These are phyloP conservation scores for Pyropia haitanensis DNA, from an alignment of 23 red algal genomes.

Conservation along the genomic window DNA sequence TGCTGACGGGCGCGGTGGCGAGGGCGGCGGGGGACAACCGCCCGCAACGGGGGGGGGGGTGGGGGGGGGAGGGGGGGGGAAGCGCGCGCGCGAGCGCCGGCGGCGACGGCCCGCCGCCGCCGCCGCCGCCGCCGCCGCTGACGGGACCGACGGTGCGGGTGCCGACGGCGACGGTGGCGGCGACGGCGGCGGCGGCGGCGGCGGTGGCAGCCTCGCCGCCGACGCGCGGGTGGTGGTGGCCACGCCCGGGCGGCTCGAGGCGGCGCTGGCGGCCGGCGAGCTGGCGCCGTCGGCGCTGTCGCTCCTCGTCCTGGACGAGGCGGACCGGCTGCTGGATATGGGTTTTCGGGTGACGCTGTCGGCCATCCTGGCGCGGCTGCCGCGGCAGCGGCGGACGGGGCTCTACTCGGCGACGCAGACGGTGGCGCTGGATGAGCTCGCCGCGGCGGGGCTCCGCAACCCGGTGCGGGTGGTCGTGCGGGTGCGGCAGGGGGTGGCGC, in stretches of 20 bases:
- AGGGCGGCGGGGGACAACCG: neutral
- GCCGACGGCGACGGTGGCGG: neutral
- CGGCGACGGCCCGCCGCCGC: neutral
- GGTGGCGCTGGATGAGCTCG: conserved; percentile 41
- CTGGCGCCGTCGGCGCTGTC: conserved; percentile 29
- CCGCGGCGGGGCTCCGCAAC: conserved; percentile 62
- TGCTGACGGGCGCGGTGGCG: conserved; percentile 26
- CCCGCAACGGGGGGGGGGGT: too few species aligned
- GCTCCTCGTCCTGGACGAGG: conserved; percentile 84
- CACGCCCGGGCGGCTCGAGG: conserved; percentile 74
- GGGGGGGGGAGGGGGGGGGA: too few species aligned
- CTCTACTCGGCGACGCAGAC: conserved; percentile 82
- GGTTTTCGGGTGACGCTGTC: conserved; percentile 70
- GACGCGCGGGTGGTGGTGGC: conserved; percentile 59
- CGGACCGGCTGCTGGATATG: conserved; percentile 82
- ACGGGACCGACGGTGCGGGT: neutral
- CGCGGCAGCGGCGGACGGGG: conserved; percentile 59
- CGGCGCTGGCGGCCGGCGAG: conserved; percentile 24
- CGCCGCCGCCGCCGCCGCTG: conserved; percentile 13
- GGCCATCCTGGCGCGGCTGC: conserved; percentile 50
- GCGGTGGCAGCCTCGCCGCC: neutral
- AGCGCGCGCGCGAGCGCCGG: too few species aligned
- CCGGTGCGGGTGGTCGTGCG: conserved; percentile 52
- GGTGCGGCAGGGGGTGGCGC: conserved; percentile 1
- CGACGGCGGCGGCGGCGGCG: neutral